A percentile compares a stretch with the other conserved stretches of the same genome.
Conservation (phyloP, 2,329 filamentous ascomycete species). For the Trichoderma sp. region DNA sequence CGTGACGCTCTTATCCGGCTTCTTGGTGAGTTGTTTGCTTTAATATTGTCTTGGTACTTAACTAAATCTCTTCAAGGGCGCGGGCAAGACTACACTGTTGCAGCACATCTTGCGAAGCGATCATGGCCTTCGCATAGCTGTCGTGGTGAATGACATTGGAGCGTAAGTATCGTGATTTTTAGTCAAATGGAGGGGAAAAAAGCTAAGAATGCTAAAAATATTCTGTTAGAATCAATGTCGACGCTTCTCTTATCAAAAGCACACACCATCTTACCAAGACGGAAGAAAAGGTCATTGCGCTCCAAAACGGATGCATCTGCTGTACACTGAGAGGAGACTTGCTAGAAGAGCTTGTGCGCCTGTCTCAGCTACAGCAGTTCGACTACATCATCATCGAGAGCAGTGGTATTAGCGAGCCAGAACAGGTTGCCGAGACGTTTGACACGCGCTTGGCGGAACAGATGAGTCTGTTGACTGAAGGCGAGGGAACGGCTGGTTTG, state of each 20-base stretch:
- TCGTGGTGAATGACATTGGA: constrained; percentile 74
- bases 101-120: constrained; percentile 68
- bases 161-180: constrained; percentile 42
- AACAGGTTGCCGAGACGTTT: constrained; percentile 75
- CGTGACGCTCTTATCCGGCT: constrained; percentile 41
- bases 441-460: constrained; percentile 57
- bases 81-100: constrained; percentile 71
- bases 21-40: constrained; percentile 32
- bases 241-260: constrained; percentile 61
- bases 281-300: constrained; percentile 65
- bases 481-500: constrained; percentile 35
- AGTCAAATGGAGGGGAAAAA: neutral
- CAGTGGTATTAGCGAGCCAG: constrained; percentile 70
- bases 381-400: constrained; percentile 75
- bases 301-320: constrained; percentile 76
- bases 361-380: constrained; percentile 62
- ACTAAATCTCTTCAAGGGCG: constrained; percentile 48
- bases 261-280: constrained; percentile 58
- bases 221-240: constrained; percentile 61
- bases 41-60: neutral
- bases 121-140: constrained; percentile 68
- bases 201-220: neutral
- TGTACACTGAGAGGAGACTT: constrained; percentile 72
- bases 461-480: constrained; percentile 41
- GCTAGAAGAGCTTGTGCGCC: constrained; percentile 66